These are phyloP conservation scores for Schizosaccharomyces versatilis DNA, from an alignment of 1,139 yeast genomes.

Conservation along the genomic window DNA sequence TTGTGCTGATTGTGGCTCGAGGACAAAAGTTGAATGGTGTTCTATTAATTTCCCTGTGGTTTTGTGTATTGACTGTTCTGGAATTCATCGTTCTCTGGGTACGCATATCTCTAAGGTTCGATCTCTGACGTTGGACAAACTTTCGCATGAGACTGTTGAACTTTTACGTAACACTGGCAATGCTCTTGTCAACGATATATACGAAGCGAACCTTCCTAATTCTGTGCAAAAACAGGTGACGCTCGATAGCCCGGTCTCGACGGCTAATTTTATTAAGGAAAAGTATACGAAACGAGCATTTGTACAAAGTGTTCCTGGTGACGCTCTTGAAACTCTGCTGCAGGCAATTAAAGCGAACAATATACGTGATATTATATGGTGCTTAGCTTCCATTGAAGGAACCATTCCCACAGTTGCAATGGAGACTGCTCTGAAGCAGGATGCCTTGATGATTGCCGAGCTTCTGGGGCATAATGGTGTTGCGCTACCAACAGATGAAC, in stretches of 20 bases:
- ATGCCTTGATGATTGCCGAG: not conserved
- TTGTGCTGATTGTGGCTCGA: conserved; percentile 65
- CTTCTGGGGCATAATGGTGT: not conserved
- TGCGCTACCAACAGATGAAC: not conserved
- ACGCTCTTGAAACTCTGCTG: not conserved
- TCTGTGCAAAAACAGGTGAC: not conserved
- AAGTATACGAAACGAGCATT: not conserved
- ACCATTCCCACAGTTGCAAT: not conserved
- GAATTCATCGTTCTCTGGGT: conserved; percentile 55
- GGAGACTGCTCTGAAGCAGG: not conserved
- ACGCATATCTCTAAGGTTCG: conserved; percentile 52
- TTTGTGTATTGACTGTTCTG: conserved; percentile 59
- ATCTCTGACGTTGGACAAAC: conserved; percentile 36
- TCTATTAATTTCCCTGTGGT: conserved; percentile 53
- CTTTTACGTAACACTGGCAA: conserved; percentile 43
- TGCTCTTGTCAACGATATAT: conserved; percentile 35
- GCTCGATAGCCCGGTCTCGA: not conserved
- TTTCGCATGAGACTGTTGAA: conserved; percentile 34
- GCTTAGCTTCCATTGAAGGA: not conserved
- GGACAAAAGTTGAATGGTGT: conserved; percentile 59
- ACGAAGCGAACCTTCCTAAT: conserved; percentile 21
- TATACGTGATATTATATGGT: not conserved
- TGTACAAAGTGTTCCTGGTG: not conserved
- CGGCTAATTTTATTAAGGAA: not conserved
- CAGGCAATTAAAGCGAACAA: not conserved